phyloP scores from a whole-genome alignment of 768 basidiomycete species.

The Asterophora lycoperdoides region DNA sequence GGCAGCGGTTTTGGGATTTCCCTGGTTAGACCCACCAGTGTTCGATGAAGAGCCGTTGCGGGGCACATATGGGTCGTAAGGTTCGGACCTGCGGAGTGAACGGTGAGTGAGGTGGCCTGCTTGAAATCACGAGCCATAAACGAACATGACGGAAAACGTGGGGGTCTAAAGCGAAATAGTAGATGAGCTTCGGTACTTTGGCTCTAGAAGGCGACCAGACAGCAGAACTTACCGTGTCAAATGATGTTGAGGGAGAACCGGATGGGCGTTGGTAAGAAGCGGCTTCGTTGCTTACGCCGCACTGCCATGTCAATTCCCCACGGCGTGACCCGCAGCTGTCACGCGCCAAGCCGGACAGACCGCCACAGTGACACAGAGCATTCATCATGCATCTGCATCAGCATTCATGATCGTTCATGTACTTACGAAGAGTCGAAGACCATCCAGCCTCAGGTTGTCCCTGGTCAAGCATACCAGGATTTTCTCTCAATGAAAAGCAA shows the following conservation, averaged over 20 bases:
- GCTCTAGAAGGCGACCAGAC: not conserved
- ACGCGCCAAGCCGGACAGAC: not conserved
- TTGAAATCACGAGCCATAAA: slow-evolving; percentile 12
- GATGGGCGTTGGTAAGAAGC: slow-evolving; percentile 22
- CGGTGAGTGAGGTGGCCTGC: slow-evolving; percentile 13
- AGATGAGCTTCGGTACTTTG: not conserved
- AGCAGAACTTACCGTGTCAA: slow-evolving; percentile 35
- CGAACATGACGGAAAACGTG: slow-evolving; percentile 38
- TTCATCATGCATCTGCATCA: too few species aligned
- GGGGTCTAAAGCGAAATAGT: slow-evolving; percentile 19
- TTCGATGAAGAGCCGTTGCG: slow-evolving; percentile 68
- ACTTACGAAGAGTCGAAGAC: too few species aligned
- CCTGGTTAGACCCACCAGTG: slow-evolving; percentile 43
- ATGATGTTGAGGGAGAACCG: slow-evolving; percentile 26
- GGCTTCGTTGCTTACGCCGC: slow-evolving; percentile 19
- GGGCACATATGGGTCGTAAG: slow-evolving; percentile 98
- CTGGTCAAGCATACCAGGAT: too few species aligned
- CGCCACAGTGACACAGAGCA: not conserved
- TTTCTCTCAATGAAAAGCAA: too few species aligned
- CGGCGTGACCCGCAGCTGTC: slow-evolving; percentile 24
- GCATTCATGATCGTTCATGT: too few species aligned
- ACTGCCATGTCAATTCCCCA: slow-evolving; percentile 23
- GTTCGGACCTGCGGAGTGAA: slow-evolving; percentile 73
- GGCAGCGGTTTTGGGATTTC: slow-evolving; percentile 84
- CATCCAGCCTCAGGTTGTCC: too few species aligned